Evolutionary conservation across 2,329 filamentous ascomycete species (phyloP), one percentile per base, ranked within the genome.

Genomic region (Diaporthe vexans): DNA sequence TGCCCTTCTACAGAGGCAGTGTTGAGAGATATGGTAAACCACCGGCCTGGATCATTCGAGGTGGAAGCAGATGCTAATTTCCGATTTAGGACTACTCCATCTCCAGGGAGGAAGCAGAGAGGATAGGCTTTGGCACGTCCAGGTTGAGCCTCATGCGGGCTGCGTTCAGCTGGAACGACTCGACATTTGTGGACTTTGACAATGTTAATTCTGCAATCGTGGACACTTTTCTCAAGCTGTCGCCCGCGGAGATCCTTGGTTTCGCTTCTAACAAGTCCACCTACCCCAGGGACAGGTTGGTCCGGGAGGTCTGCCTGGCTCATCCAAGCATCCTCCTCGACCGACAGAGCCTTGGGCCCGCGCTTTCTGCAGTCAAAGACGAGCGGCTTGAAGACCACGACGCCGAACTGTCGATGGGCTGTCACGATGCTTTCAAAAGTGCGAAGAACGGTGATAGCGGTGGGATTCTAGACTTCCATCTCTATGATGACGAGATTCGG

Each of bases 171-270:
- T 85, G 83, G 83, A 80, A 76, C 19, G 82, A 84, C 56, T 81
- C 83, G 70, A 82, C 81, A 40, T 67, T 29, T 24, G 51, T 52
- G 58, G 37, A 68, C 24, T 65, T 51, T 19, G 59, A 59, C 24
- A 78, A 63, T 84, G 82, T 71, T 57, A 74, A 75, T 81, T 79
- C 81, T 19, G 83, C 84, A 24, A 83, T 86, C 46, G 79, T 86
- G 54, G 84, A 85, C 75, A 86, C 85, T 1, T 86, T 86, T 74
- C 81, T 87, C 77, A 90, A 90, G 80, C 82, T 90, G 10, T 82
- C 84, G 6, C 89, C 89, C 0, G 79, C 83, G 15, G 83, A 88
- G 72, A 82, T 91, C n/a, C 83, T 88, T 76, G 81, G 86, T 74
- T 84, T 89, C 73, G 83, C 90, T 57, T 83, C 86, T 37, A 84